These are phyloP conservation scores for Gaultheria prostrata DNA, from an alignment of 148 eudicot genomes.

Conservation along the genomic window DNA sequence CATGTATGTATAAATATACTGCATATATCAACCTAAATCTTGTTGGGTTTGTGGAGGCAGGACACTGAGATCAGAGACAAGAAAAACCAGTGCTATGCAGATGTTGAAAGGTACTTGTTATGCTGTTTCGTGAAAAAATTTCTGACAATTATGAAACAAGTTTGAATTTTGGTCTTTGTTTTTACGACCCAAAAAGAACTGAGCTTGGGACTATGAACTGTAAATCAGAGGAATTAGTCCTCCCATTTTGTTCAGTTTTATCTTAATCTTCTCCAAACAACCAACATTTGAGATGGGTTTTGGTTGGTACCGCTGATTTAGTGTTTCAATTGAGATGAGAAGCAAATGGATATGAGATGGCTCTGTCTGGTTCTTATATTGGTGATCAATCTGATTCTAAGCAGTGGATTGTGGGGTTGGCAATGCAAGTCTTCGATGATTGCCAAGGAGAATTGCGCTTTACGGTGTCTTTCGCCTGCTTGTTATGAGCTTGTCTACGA, in stretches of 20 bases:
- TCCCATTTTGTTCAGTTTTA: neutral
- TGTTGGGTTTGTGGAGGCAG: slow-evolving; percentile 28
- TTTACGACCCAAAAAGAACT: no score
- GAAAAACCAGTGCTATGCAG: slow-evolving; percentile 73
- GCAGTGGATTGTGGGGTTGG: slow-evolving; percentile 86
- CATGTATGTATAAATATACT: neutral
- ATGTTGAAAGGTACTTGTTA: slow-evolving; percentile 60
- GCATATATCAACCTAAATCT: neutral
- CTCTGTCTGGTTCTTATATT: neutral
- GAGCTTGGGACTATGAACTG: neutral
- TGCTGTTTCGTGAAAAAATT: neutral
- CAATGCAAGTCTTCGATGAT: slow-evolving; percentile 70
- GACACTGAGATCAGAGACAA: slow-evolving; percentile 63
- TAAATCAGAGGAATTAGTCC: neutral
- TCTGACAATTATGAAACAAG: neutral
- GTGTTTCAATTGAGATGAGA: neutral
- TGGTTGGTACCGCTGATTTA: neutral
- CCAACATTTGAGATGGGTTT: neutral
- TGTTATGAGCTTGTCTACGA: slow-evolving; percentile 85
- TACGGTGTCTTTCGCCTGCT: slow-evolving; percentile 73
- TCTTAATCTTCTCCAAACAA: neutral
- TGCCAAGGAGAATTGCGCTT: slow-evolving; percentile 87
- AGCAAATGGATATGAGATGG: neutral
- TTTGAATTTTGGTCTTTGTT: neutral
- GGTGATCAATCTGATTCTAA: neutral